Evolutionary conservation across 2,329 filamentous ascomycete genomes (phyloP).

Genomic region (Talaromyces sp.): DNA sequence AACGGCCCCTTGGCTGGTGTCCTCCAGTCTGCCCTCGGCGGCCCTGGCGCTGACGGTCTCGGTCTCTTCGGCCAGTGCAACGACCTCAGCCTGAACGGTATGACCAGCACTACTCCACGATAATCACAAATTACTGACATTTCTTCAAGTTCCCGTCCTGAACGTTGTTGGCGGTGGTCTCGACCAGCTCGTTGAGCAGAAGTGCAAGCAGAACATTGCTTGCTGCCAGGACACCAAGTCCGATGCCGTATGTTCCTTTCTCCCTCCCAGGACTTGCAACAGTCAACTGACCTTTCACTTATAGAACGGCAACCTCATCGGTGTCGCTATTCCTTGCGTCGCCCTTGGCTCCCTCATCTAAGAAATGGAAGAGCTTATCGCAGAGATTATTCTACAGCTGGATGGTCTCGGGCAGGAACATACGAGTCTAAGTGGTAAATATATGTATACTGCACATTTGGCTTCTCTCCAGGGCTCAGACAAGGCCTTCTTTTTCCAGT

Average conservation of each 20-base stretch:
- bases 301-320: constrained; percentile 32
- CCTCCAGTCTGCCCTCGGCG: constrained; percentile 29
- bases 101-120: neutral
- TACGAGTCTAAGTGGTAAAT: constrained; percentile 1
- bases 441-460: constrained; percentile 6
- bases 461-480: neutral
- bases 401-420: neutral
- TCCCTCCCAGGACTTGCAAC: neutral
- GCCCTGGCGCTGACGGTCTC: constrained; percentile 28
- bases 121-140: neutral
- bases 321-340: constrained; percentile 34
- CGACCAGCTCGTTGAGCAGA: constrained; percentile 28
- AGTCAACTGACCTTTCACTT: constrained; percentile 5
- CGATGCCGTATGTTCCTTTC: constrained; percentile 21
- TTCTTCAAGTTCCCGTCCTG: constrained; percentile 4
- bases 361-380: constrained; percentile 3
- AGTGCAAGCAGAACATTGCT: constrained; percentile 36
- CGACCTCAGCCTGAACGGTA: constrained; percentile 33
- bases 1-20: constrained; percentile 27
- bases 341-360: constrained; percentile 35
- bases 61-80: constrained; percentile 37
- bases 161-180: constrained; percentile 18
- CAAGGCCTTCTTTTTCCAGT: neutral
- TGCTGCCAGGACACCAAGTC: constrained; percentile 33
- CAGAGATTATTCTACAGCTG: neutral